Evolutionary conservation across 164 flowering plant genomes (phyloP).

Genomic region (Stephania japonica): DNA sequence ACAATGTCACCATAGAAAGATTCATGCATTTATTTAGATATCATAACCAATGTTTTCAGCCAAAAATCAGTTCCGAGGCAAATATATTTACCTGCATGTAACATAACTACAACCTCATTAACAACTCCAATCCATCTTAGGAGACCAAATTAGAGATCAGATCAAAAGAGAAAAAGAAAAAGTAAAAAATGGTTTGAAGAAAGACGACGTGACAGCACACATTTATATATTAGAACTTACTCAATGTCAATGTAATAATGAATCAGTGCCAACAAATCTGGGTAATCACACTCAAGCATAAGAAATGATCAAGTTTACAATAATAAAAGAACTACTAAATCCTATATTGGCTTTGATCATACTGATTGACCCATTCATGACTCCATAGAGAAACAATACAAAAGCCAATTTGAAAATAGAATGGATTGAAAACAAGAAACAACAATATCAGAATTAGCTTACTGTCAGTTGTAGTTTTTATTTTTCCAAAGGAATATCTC

Average conservation of each 20-base stretch:
- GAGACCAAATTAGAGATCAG: not conserved
- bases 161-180: not conserved
- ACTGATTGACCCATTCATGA: too few species aligned
- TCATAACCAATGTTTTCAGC: not conserved
- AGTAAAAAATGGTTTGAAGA: not conserved
- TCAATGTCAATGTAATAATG: too few species aligned
- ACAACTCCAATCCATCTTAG: not conserved
- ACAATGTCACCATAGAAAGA: not conserved
- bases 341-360: too few species aligned
- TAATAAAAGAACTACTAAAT: too few species aligned
- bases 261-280: too few species aligned
- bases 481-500: not conserved
- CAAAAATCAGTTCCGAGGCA: not conserved
- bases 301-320: too few species aligned
- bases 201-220: slow-evolving; percentile 1
- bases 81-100: not conserved
- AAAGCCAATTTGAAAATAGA: too few species aligned
- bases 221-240: slow-evolving; percentile 6
- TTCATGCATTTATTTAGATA: not conserved
- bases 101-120: not conserved
- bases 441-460: too few species aligned
- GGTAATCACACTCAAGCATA: too few species aligned
- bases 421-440: too few species aligned
- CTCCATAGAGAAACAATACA: too few species aligned
- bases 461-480: not conserved